Base-by-base conservation (phyloP, 192 early-diverging fungal species). In the Entomortierella chlamydospora region DNA sequence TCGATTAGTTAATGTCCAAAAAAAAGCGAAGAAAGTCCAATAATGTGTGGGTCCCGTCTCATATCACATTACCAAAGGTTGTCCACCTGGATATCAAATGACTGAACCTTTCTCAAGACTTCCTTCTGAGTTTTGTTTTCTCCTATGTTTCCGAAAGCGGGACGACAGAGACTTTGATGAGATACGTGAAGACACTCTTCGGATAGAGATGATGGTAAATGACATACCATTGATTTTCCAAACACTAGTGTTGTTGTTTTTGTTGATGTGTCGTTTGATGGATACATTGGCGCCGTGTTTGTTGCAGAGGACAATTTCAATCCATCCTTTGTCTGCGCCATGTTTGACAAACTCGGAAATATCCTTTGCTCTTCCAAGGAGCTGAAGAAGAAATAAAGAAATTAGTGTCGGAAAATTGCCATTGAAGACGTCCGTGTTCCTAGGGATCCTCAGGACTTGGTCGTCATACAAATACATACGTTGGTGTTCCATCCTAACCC, bases 1-100 rank as follows among this genome's bases (percentile, higher is more conserved):
- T 17, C 22, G 18, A 50, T n/a, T 20, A 50, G 9, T 7, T 15
- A 50, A 50, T 4, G 7, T 50, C 49, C 5, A 50, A 17, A 50
- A 22, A 10, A 4, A 4, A 22, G 15, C 20, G 50, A 51, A 6
- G 23, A 51, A 22, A 7, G 50, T 51, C 6, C 8, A 12, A 12
- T 29, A 30, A 1, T n/a, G n/a, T n/a, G n/a, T n/a, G n/a, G n/a
- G n/a, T n/a, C n/a, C n/a, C n/a, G n/a, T n/a, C n/a, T n/a, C n/a
- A n/a, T n/a, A n/a, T n/a, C n/a, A n/a, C n/a, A n/a, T n/a, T 88
- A 93, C 92, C 98, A 99, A 51, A 99, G 81, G 69, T 98, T 99
- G 82, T 96, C 93, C 45, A 98, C 95, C 67, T 99, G 97, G 59
- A 99, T 93, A 58, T 93, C 88, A 58, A 97, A 81, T 11, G 71